phyloP scores from a whole-genome alignment of 2,329 filamentous ascomycete genomes.

The Elsinoe perseae region DNA sequence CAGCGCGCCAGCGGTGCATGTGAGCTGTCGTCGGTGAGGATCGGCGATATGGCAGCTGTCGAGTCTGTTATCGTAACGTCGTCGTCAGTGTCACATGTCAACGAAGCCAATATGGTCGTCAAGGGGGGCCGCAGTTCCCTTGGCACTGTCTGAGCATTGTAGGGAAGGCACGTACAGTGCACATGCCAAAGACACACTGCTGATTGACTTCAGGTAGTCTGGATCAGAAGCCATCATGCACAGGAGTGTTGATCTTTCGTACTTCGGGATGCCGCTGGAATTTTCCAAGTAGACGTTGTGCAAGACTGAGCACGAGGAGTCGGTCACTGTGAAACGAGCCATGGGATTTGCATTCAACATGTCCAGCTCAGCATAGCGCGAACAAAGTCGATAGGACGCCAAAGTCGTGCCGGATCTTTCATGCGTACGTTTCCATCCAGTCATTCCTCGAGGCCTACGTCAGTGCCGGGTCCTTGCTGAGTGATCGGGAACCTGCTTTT shows the following conservation, averaged over 20 bases:
- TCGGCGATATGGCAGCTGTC: neutral
- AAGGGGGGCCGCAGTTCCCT: neutral
- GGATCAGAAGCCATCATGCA: neutral
- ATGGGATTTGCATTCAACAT: neutral
- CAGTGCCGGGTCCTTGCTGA: neutral
- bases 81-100: constrained; percentile 2
- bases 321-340: neutral
- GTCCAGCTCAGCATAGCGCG: neutral
- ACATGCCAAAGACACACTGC: neutral
- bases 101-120: neutral
- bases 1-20: neutral
- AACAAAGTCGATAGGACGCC: neutral
- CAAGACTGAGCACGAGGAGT: neutral
- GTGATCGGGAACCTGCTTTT: neutral
- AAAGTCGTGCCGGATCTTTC: neutral
- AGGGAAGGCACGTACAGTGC: neutral
- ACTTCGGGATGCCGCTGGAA: too few species aligned
- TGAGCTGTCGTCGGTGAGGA: neutral
- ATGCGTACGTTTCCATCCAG: neutral
- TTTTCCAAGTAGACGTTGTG: neutral
- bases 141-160: neutral
- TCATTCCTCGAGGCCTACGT: neutral
- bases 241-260: too few species aligned
- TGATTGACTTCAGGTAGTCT: too few species aligned
- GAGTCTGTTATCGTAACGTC: neutral